Conservation (phyloP, 768 basidiomycete species). For the Amanita muscaria region DNA sequence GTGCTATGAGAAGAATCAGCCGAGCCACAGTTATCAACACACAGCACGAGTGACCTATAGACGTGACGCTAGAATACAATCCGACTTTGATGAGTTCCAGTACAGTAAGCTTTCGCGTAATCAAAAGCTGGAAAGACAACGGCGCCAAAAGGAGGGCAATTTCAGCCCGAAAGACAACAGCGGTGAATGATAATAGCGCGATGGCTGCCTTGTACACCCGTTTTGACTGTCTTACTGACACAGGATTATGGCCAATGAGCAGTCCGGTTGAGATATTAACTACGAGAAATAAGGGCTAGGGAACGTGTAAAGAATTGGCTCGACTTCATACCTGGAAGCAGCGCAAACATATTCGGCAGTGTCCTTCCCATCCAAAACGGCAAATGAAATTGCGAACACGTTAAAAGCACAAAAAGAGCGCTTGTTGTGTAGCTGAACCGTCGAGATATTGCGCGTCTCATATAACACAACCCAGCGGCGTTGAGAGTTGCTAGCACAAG, state of each 20-base stretch:
- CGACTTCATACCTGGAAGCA: conserved; percentile 58
- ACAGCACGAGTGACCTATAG: conserved; percentile 37
- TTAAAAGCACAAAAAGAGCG: conserved; percentile 57
- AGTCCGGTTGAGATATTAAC: conserved; percentile 2
- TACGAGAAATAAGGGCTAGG: conserved; percentile 5
- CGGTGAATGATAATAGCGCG: conserved; percentile 52
- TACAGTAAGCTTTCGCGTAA: conserved; percentile 34
- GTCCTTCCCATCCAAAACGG: conserved; percentile 93
- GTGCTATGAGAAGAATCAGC: conserved; percentile 26
- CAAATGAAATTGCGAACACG: conserved; percentile 80
- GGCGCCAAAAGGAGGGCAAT: conserved; percentile 58
- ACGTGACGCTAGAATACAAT: conserved; percentile 35
- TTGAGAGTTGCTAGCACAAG: conserved; percentile 62
- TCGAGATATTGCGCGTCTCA: conserved; percentile 51
- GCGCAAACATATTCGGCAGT: conserved; percentile 89
- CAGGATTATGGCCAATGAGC: conserved; percentile 16
- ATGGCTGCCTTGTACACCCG: conserved; percentile 35
- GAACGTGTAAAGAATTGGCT: background rate
- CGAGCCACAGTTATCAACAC: background rate
- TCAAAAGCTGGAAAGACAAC: conserved; percentile 45
- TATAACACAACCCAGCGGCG: conserved; percentile 47
- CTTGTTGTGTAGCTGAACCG: conserved; percentile 58
- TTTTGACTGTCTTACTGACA: conserved; percentile 28
- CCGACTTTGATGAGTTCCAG: conserved; percentile 39
- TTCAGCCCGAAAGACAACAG: conserved; percentile 76